Evolutionary conservation across 176 grass and related monocot genomes (phyloP), one percentile per base, ranked within the genome.

Genomic region (Urochloa ruziziensis): DNA sequence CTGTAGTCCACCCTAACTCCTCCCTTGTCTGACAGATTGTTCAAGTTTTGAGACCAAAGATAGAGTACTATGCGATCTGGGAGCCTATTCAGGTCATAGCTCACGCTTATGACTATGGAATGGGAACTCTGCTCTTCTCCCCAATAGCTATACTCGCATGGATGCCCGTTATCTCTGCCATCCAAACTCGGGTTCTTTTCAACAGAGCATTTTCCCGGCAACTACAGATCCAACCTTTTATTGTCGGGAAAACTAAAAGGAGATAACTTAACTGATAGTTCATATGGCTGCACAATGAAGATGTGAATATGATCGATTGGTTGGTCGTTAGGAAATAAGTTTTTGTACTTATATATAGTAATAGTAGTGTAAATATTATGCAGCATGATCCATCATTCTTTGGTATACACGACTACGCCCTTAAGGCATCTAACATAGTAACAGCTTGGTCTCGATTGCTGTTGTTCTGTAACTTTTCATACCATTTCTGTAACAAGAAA

Each of bases 161-260:
- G 93, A 90, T 98, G 86, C 96, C 96, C 43, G 49, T 95, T 60
- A 73, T 98, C 62, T 98, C 96, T 32, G 93, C 89, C n/a, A 91
- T 95, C 66, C 96, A 98, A 87, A 98, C 93, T 53, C 75, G 93
- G 42, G 96, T 98, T 85, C 93, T 98, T 66, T 98, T 98, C 91
- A 93, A 98, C 74, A 90, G 83, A 62, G 96, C 96, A 62, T 95
- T 95, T 65, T 93, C 82, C 23, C 49, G 87, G 37, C 89, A 92
- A 51, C 74, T 95, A 74, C 93, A 95, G 77, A 98, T 98, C 78
- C 93, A 93, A 58, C 93, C 89, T 70, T 91, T 98, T 72, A 92
- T 98, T 66, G 65, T 79, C 29, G 87, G 89, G 36, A 95, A 95
- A 92, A 94, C 85, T 61, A 95, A 94, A 80, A 78, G 88, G 63